phyloP scores from a whole-genome alignment of 441 rosid genomes.

The Populus hybrid region DNA sequence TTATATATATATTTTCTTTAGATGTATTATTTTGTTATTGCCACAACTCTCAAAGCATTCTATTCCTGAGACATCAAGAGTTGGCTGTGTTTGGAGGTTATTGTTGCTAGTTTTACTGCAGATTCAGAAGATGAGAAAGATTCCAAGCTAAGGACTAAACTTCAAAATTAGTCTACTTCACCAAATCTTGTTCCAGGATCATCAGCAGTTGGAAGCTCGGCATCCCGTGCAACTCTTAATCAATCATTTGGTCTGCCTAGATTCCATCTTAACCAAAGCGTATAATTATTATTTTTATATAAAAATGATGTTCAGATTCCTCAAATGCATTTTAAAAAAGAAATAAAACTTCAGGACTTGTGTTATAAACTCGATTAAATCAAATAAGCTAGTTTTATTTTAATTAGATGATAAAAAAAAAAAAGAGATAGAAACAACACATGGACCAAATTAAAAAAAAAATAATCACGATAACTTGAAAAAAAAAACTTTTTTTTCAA shows the following conservation, averaged over 20 bases:
- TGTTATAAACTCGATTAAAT: too few relatives aligned
- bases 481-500: too few relatives aligned
- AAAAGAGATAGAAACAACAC: accelerated
- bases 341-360: too few relatives aligned
- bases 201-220: constrained; percentile 26
- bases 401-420: too few relatives aligned
- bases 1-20: too few relatives aligned
- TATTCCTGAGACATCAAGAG: background rate
- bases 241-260: constrained; percentile 27
- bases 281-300: background rate
- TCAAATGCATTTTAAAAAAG: too few relatives aligned
- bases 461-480: too few relatives aligned
- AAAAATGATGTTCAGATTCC: too few relatives aligned
- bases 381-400: too few relatives aligned
- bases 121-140: constrained; percentile 22
- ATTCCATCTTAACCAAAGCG: constrained; percentile 27
- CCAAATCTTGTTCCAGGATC: constrained; percentile 18
- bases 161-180: constrained; percentile 4
- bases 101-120: constrained; percentile 26
- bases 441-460: too few relatives aligned
- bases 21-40: background rate
- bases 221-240: constrained; percentile 26
- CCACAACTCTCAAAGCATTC: background rate
- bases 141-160: constrained; percentile 13
- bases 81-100: constrained; percentile 21